phyloP scores from a whole-genome alignment of 139 green algal genomes.

The Trebouxia sp. region DNA sequence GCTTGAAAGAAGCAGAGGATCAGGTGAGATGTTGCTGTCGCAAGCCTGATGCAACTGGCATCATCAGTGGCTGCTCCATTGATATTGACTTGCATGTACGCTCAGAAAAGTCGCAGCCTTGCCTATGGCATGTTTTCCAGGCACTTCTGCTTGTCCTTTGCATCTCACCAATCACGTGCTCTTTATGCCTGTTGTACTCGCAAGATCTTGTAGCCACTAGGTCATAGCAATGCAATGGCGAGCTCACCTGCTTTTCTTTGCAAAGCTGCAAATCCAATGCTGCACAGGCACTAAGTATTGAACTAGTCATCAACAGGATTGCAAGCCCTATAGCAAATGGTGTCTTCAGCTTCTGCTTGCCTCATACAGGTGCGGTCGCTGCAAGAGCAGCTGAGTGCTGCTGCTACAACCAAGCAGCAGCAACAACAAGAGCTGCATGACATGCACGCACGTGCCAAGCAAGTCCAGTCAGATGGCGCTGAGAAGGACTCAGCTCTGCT shows the following conservation, averaged over 20 bases:
- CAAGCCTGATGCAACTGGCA: not conserved
- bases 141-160: too few relatives aligned
- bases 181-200: too few relatives aligned
- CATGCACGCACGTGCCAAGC: not conserved
- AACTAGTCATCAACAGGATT: not conserved
- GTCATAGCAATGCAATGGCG: too few relatives aligned
- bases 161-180: too few relatives aligned
- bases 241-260: too few relatives aligned
- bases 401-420: not conserved
- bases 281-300: not conserved
- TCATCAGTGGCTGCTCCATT: too few relatives aligned
- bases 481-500: not conserved
- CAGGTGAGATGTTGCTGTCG: not conserved
- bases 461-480: not conserved
- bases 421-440: constrained; percentile 22
- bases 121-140: too few relatives aligned
- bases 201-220: too few relatives aligned
- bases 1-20: not conserved
- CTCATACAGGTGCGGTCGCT: not conserved
- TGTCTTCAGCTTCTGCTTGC: not conserved
- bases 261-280: too few relatives aligned
- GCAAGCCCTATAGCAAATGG: not conserved
- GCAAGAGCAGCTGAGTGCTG: constrained; percentile 4
- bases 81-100: too few relatives aligned
- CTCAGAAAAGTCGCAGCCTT: too few relatives aligned